A percentile compares a stretch with the other conserved stretches of the same genome.
phyloP scores from a whole-genome alignment of 2,329 filamentous ascomycete genomes.

The Incumbomyces lentus region DNA sequence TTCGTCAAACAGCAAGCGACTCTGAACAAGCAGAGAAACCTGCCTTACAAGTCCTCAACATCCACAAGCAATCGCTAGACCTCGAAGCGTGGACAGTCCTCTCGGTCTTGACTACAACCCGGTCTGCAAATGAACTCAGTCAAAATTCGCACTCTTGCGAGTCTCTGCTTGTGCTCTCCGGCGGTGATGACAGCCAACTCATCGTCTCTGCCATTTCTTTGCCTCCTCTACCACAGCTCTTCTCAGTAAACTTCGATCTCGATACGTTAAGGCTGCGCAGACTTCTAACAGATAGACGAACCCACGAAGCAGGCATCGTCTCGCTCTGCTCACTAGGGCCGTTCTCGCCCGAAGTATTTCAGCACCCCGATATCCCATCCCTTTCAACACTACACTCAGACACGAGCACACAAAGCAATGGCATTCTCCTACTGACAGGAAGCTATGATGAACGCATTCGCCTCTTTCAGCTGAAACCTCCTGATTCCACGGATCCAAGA shows the following conservation, averaged over 20 bases:
- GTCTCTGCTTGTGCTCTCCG: constrained; percentile 34
- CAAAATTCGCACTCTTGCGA: too few species aligned
- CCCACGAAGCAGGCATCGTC: constrained; percentile 73
- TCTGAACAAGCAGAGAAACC: constrained; percentile 24
- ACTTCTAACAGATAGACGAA: constrained; percentile 38
- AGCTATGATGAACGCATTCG: constrained; percentile 84
- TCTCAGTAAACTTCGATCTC: constrained; percentile 5
- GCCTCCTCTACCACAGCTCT: constrained; percentile 10
- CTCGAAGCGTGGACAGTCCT: constrained; percentile 67
- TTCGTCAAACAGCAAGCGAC: constrained; percentile 8
- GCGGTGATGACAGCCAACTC: constrained; percentile 64
- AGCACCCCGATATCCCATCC: background rate
- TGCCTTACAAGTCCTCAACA: constrained; percentile 9
- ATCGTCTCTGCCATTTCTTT: constrained; percentile 21
- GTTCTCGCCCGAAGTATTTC: background rate
- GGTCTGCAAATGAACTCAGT: background rate
- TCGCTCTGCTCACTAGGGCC: constrained; percentile 56
- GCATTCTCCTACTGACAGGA: constrained; percentile 62
- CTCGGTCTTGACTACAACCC: constrained; percentile 17
- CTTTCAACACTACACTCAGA: too few species aligned
- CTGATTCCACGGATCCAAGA: background rate
- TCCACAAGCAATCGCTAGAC: constrained; percentile 28
- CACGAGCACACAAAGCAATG: constrained; percentile 10
- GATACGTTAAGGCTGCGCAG: background rate
- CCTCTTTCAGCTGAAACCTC: constrained; percentile 37